A percentile compares a stretch with the other conserved stretches of the same genome.
Conservation (phyloP, 257 asterid genomes). For the Parsonsia alboflavescens region DNA sequence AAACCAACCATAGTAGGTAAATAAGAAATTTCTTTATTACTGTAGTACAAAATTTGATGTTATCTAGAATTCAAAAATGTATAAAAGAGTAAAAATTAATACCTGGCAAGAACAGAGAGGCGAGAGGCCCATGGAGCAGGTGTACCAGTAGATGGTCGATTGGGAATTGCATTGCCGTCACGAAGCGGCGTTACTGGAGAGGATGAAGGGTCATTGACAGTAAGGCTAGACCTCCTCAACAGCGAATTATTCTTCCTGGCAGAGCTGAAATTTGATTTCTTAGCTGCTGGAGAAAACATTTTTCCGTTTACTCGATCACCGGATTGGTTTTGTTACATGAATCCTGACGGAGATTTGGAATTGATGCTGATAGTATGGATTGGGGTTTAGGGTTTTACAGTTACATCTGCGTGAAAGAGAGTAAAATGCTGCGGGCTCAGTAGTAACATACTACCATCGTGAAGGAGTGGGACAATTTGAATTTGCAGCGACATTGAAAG, state of each 20-base stretch:
- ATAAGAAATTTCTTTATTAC: not conserved
- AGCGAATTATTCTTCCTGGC: constrained; percentile 4
- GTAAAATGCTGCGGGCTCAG: constrained; percentile 45
- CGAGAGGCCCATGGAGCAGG: constrained; percentile 98
- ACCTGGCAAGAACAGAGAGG: constrained; percentile 84
- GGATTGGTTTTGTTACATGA: not conserved
- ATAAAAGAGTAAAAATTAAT: not conserved
- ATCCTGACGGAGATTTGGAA: constrained; percentile 1
- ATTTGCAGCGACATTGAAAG: not conserved
- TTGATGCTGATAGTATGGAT: not conserved
- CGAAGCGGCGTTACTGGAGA: constrained; percentile 50
- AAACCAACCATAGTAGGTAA: not conserved
- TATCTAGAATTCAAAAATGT: not conserved
- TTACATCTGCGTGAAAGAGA: not conserved
- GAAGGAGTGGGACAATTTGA: not conserved
- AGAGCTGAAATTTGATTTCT: constrained; percentile 36
- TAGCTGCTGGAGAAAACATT: constrained; percentile 83
- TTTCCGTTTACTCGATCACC: not conserved
- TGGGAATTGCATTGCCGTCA: constrained; percentile 48
- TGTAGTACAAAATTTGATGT: not conserved
- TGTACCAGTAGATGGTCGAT: constrained; percentile 81
- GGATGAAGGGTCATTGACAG: constrained; percentile 17
- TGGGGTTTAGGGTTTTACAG: constrained; percentile 3
- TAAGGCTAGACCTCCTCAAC: not conserved
- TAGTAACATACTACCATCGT: too few species aligned